Conservation (phyloP, 257 asterid genomes). For the Anisodus acutangulus region DNA sequence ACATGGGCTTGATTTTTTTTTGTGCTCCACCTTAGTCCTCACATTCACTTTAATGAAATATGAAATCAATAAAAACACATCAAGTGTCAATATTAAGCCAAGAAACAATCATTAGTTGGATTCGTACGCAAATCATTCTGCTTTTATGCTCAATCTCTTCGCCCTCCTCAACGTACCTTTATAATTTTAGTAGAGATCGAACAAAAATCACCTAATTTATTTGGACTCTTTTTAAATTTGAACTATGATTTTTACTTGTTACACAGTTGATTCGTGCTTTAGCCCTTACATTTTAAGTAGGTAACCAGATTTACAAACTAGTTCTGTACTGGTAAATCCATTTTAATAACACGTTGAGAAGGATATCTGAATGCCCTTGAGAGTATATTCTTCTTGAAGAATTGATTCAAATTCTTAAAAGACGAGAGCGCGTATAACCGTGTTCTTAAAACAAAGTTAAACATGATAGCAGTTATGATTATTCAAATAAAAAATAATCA, state of each 20-base stretch:
- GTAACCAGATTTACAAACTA: background rate
- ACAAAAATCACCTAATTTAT: no score
- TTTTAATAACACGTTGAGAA: background rate
- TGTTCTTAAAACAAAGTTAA: background rate
- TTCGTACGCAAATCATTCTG: background rate
- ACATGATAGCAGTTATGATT: background rate
- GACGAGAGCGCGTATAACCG: background rate
- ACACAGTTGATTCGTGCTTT: background rate
- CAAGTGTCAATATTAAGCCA: background rate
- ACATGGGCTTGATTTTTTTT: background rate
- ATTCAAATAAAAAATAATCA: background rate
- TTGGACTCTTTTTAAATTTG: no score
- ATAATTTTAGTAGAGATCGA: no score
- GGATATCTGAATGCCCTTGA: background rate
- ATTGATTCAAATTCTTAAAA: background rate
- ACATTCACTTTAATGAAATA: background rate
- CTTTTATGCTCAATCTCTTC: background rate
- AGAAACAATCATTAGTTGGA: background rate
- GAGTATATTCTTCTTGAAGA: constrained; percentile 11
- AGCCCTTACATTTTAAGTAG: background rate
- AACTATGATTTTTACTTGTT: no score
- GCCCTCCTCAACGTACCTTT: background rate
- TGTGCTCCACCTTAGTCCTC: background rate
- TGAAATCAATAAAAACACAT: background rate
- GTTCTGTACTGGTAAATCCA: background rate